phyloP scores from a whole-genome alignment of 2,329 filamentous ascomycete genomes.

The Sclerotinia subarctica region DNA sequence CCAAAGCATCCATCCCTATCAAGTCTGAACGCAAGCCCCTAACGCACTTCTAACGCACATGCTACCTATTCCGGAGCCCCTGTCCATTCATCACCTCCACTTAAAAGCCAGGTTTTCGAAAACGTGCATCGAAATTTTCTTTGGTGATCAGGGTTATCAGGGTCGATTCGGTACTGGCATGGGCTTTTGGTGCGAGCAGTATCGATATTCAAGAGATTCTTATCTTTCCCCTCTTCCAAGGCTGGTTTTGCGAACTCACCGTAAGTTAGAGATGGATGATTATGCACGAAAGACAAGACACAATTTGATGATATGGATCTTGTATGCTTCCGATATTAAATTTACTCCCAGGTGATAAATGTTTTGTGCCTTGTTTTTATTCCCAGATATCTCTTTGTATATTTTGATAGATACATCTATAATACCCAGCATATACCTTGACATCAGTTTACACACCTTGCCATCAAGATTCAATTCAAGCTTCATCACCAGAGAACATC shows the following conservation, averaged over 20 bases:
- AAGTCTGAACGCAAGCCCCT: not conserved
- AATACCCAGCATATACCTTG: not conserved
- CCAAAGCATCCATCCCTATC: not conserved
- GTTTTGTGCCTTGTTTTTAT: not conserved
- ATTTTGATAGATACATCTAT: not conserved
- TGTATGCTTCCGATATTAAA: not conserved
- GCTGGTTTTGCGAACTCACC: not conserved
- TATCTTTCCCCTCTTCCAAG: not conserved
- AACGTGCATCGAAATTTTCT: not conserved
- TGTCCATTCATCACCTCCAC: not conserved
- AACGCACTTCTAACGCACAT: not conserved
- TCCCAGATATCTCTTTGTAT: not conserved
- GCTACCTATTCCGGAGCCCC: not conserved
- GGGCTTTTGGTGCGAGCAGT: not conserved
- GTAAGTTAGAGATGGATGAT: not conserved
- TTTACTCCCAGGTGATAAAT: not conserved
- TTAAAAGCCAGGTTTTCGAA: not conserved
- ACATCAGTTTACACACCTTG: not conserved
- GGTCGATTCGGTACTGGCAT: not conserved
- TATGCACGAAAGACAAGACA: not conserved
- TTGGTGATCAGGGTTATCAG: not conserved
- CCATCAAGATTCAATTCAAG: not conserved
- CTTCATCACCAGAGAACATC: not conserved
- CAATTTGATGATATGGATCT: not conserved
- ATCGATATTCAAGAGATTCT: slow-evolving; percentile 5